Percentiles rank a stretch among this genome's conserved stretches.
Evolutionary conservation across 495 filamentous ascomycete genomes (phyloP).

Genomic region (Copromyces sp.): DNA sequence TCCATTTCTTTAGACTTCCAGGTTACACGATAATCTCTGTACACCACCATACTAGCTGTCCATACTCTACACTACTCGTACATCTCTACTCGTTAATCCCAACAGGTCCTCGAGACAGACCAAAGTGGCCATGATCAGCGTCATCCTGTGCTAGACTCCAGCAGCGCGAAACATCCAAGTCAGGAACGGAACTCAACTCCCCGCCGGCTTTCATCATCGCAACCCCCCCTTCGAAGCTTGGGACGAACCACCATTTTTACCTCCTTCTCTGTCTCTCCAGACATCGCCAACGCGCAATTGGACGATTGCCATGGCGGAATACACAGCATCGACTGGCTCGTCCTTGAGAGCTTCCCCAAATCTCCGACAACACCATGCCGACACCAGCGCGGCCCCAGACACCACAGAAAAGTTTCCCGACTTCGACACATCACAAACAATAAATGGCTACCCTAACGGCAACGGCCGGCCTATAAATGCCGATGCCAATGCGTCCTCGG

Average conservation of each 20-base stretch:
- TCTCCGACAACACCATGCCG: constrained; percentile 20
- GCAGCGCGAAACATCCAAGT: background rate
- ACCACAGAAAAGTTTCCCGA: constrained; percentile 46
- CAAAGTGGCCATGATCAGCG: background rate
- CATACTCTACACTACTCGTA: background rate
- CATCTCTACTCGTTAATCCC: background rate
- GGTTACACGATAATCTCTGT: background rate
- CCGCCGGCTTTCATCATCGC: background rate
- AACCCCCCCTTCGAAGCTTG: background rate
- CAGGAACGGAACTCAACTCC: background rate
- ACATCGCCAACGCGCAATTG: background rate
- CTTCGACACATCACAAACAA: constrained; percentile 30
- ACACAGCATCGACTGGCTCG: constrained; percentile 5
- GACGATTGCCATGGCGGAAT: background rate
- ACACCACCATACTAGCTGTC: background rate
- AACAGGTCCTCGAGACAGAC: background rate
- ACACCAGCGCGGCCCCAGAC: constrained; percentile 19
- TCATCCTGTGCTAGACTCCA: background rate
- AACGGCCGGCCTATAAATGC: constrained; percentile 25
- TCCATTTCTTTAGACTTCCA: background rate
- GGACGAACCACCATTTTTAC: background rate
- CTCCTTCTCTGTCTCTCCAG: background rate
- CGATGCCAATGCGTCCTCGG: constrained; percentile 17
- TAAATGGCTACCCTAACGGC: constrained; percentile 23
- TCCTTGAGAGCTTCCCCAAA: constrained; percentile 23